Base-by-base conservation (phyloP, 345 rosid species). In the Citrus unshiu region DNA sequence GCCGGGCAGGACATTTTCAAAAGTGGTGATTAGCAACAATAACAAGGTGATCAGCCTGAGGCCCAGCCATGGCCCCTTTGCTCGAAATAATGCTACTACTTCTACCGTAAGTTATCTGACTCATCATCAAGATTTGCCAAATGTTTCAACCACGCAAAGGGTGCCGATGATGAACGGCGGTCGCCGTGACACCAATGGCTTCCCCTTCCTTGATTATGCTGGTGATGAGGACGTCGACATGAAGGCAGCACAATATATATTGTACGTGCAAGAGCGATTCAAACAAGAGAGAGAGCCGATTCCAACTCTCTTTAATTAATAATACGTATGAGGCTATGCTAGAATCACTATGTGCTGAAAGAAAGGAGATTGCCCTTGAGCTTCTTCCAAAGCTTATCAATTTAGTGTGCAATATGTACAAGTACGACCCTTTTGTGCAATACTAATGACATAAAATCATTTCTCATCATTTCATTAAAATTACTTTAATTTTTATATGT, bases 181-280 rank as follows among this genome's bases (percentile, higher is more conserved):
- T 6, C 71, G 9, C 32, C 10, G 70, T 10, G 69, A 64, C 27
- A 58, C n/a, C 16, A 62, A 56, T 40, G 76, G 39, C 1, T 16
- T 56, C 7, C 37, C 43, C 46, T 81, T 61, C 22, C 39, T 30
- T 40, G 79, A 66, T 29, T n/a, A 18, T n/a, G 78, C 73, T 7
- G 89, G 78, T 13, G 91, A 88, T 19, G 90, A 81, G 77, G 79
- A 89, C 60, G 87, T 86, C 21, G 90, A 91, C 71, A 12, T 21
- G 67, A 85, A 80, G 78, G 89, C 91, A 8, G 51, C 88, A 6
- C 78, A 70, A 73, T 86, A 81, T 72, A 91, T 88, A 63, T 63
- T 81, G 0, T 12, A 24, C n/a, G 91, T 85, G 75, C 85, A 73
- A 27, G 86, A 89, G 67, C 80, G 86, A 68, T 86, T 89, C 82